Conservation (phyloP, 73 alveolate genomes). For the Stentor roeselii region DNA sequence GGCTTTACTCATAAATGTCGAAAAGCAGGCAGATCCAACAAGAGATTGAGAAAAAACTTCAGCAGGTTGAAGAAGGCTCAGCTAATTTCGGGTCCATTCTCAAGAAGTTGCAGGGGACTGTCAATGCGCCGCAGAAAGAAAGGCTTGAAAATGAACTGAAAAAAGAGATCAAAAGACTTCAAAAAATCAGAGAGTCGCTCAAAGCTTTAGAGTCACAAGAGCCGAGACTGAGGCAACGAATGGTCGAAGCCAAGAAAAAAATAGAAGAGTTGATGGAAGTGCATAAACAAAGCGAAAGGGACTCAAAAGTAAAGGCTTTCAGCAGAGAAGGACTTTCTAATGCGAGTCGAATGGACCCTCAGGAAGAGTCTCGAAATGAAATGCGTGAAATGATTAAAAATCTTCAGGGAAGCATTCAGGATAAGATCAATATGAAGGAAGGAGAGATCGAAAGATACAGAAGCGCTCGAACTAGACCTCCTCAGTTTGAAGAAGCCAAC, state of each 20-base stretch:
- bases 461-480: slow-evolving; percentile 24
- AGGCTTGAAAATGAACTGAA: slow-evolving; percentile 54
- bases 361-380: not conserved
- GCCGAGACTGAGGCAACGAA: slow-evolving; percentile 36
- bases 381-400: not conserved
- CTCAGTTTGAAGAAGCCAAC: slow-evolving; percentile 22
- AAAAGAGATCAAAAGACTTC: slow-evolving; percentile 59
- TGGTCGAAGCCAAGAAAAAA: slow-evolving; percentile 36
- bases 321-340: slow-evolving; percentile 43
- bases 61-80: slow-evolving; percentile 29
- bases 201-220: slow-evolving; percentile 34
- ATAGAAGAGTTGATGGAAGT: slow-evolving; percentile 60
- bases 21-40: slow-evolving; percentile 21
- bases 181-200: slow-evolving; percentile 45
- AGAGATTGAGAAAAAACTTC: slow-evolving; percentile 30
- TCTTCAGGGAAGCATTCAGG: slow-evolving; percentile 17
- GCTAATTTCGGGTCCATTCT: slow-evolving; percentile 20
- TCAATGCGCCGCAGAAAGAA: slow-evolving; percentile 37
- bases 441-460: slow-evolving; percentile 11
- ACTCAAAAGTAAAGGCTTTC: slow-evolving; percentile 46
- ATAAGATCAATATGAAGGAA: slow-evolving; percentile 11
- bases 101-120: slow-evolving; percentile 36
- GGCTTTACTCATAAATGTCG: slow-evolving; percentile 20
- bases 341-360: slow-evolving; percentile 19
- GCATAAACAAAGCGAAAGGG: slow-evolving; percentile 48